A percentile compares a stretch with the other conserved stretches of the same genome.
Conservation (phyloP, 257 asterid genomes). For the Eucommia ulmoides region DNA sequence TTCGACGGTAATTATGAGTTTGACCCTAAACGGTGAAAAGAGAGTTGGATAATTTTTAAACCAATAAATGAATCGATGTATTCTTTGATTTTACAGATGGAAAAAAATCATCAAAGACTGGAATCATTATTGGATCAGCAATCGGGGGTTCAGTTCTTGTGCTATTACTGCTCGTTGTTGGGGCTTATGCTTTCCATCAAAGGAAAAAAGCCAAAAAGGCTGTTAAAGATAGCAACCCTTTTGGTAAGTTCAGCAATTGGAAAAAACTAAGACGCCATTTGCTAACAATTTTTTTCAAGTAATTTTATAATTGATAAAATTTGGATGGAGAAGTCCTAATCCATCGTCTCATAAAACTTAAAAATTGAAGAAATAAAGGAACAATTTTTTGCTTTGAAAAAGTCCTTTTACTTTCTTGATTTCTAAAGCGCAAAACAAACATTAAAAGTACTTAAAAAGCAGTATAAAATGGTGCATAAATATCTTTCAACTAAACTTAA, state of each 20-base stretch:
- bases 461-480: no score
- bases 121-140: slow-evolving; percentile 47
- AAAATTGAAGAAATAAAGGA: no score
- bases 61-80: not conserved
- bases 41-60: not conserved
- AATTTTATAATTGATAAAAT: no score
- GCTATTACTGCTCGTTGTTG: slow-evolving; percentile 32
- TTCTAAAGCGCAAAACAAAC: no score
- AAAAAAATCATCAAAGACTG: slow-evolving; percentile 38
- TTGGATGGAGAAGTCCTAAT: no score
- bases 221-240: slow-evolving; percentile 41
- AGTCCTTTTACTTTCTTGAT: no score
- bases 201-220: slow-evolving; percentile 37
- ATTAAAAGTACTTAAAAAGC: no score
- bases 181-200: slow-evolving; percentile 46
- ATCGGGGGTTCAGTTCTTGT: slow-evolving; percentile 44
- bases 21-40: not conserved
- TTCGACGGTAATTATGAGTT: slow-evolving; percentile 35
- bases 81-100: slow-evolving; percentile 20
- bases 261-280: no score
- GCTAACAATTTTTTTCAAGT: no score
- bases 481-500: no score
- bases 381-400: no score
- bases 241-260: slow-evolving; percentile 40
- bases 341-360: no score